Evolutionary conservation across 2,329 filamentous ascomycete genomes (phyloP).

Genomic region (Aspergillus caelatus): DNA sequence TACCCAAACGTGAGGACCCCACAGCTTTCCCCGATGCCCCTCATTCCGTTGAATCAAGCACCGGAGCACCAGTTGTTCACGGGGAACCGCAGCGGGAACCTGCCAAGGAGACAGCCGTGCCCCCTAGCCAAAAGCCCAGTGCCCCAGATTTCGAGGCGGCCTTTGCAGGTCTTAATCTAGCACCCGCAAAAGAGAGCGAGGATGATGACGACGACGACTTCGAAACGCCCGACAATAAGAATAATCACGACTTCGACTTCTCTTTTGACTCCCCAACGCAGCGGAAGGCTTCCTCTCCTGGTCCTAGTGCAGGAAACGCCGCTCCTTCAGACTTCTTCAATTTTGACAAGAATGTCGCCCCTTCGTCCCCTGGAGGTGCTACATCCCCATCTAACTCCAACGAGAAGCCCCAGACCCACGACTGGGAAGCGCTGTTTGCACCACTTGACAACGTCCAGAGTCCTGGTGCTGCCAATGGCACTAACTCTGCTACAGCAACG

Average conservation of each 20-base stretch:
- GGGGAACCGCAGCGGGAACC: conserved; percentile 35
- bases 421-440: conserved; percentile 95
- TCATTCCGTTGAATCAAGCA: conserved; percentile 41
- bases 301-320: conserved; percentile 22
- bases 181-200: conserved; percentile 48
- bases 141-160: conserved; percentile 51
- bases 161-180: conserved; percentile 48
- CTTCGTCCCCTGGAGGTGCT: conserved; percentile 43
- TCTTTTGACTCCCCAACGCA: conserved; percentile 48
- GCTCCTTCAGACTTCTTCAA: conserved; percentile 42
- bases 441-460: conserved; percentile 62
- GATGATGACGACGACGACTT: conserved; percentile 67
- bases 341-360: conserved; percentile 36
- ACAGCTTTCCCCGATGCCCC: conserved; percentile 42
- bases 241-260: conserved; percentile 47
- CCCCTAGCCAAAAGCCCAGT: conserved; percentile 33
- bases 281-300: conserved; percentile 29
- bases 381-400: conserved; percentile 43
- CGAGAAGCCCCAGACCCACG: conserved; percentile 58
- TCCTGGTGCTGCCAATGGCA: conserved; percentile 21
- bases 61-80: conserved; percentile 40
- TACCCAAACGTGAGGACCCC: conserved; percentile 44
- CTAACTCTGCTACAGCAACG: conserved; percentile 21
- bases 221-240: conserved; percentile 35
- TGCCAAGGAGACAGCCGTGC: conserved; percentile 17